phyloP scores from a whole-genome alignment of 2,329 filamentous ascomycete species.

The Xylariaceae sp. region DNA sequence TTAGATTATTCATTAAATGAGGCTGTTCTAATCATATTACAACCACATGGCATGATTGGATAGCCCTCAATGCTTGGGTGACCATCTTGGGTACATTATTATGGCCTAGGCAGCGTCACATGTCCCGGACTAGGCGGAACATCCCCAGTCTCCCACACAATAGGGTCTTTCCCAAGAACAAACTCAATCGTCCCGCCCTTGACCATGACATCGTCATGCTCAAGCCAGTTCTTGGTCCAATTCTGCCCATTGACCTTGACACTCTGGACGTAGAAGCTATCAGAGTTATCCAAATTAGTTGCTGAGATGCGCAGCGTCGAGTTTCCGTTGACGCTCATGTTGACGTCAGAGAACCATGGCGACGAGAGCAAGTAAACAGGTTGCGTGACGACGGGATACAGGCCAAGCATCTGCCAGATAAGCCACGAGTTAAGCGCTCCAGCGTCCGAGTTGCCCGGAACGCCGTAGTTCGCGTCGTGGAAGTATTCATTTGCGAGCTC shows the following conservation, averaged over 20 bases:
- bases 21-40: no score
- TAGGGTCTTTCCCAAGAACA: conserved; percentile 37
- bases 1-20: no score
- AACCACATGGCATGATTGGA: no score
- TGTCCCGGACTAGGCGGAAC: conserved; percentile 42
- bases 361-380: conserved; percentile 51
- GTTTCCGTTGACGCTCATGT: conserved; percentile 43
- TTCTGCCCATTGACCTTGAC: conserved; percentile 48
- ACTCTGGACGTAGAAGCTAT: conserved; percentile 49
- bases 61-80: no score
- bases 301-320: conserved; percentile 44
- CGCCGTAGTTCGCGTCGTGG: conserved; percentile 40
- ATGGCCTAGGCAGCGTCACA: conserved; percentile 1
- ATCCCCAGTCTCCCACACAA: conserved; percentile 45
- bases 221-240: conserved; percentile 54
- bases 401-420: conserved; percentile 51
- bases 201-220: conserved; percentile 45
- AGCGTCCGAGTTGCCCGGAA: conserved; percentile 57
- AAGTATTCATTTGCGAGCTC: conserved; percentile 47
- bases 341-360: conserved; percentile 46
- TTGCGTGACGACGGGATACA: conserved; percentile 55
- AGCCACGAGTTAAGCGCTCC: conserved; percentile 58
- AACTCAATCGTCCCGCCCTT: conserved; percentile 42
- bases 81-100: no score
- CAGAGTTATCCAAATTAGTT: conserved; percentile 32